Conservation (phyloP, 2,329 filamentous ascomycete species). For the Xylariaceae sp. region DNA sequence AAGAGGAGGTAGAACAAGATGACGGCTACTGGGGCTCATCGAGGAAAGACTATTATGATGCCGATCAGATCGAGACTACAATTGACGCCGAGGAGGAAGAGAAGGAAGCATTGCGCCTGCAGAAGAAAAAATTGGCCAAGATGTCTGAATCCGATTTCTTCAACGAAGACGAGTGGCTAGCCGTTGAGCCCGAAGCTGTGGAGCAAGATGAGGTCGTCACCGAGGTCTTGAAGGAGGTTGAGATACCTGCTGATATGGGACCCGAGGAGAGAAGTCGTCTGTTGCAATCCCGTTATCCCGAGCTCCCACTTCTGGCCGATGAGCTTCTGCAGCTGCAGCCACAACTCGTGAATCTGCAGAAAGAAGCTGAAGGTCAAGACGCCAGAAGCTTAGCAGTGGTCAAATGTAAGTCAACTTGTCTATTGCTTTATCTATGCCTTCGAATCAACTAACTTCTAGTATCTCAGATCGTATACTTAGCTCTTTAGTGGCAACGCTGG, state of each 20-base stretch:
- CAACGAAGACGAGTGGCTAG: conserved; percentile 82
- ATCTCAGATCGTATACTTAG: conserved; percentile 69
- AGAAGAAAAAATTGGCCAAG: conserved; percentile 83
- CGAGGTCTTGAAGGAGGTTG: conserved; percentile 79
- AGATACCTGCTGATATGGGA: conserved; percentile 76
- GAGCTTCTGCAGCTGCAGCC: conserved; percentile 75
- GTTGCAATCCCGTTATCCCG: conserved; percentile 78
- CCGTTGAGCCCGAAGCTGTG: conserved; percentile 46
- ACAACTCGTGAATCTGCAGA: conserved; percentile 54
- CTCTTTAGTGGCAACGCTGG: conserved; percentile 80
- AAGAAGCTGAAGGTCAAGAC: conserved; percentile 50
- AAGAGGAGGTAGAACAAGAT: conserved; percentile 49
- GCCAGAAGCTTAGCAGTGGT: conserved; percentile 57
- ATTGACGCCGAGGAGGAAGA: conserved; percentile 80
- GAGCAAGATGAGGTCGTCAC: conserved; percentile 64
- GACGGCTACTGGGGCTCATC: conserved; percentile 81
- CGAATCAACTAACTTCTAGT: too few relatives aligned
- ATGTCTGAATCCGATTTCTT: conserved; percentile 95
- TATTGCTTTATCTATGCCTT: too few relatives aligned
- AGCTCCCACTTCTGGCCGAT: conserved; percentile 80
- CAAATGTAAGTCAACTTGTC: conserved; percentile 54
- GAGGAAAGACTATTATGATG: conserved; percentile 88
- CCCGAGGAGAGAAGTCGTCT: conserved; percentile 71
- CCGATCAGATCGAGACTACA: conserved; percentile 56
- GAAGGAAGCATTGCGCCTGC: conserved; percentile 78